Base-by-base conservation (phyloP, 2,329 filamentous ascomycete species). In the Aspergillus sp. region DNA sequence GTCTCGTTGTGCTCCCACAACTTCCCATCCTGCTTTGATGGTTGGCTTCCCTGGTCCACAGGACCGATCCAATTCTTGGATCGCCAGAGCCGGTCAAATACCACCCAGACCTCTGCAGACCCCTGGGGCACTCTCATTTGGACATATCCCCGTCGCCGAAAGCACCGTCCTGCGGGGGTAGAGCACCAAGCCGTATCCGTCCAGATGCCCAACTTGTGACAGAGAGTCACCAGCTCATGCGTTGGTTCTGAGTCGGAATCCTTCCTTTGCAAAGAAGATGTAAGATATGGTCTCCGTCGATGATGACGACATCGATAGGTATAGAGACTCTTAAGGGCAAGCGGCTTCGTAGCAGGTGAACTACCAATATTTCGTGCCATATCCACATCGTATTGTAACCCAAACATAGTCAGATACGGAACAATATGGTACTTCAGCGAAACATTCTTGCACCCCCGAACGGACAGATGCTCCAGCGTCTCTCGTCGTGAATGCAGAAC, bases 351-450 rank as follows among this genome's bases (percentile, higher is more conserved):
- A 17, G 58, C 51, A 5, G 60, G 55, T 7, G 60, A 61, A 43
- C 54, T 61, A 7, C 61, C 67, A 33, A 59, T 60, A 27, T 63
- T 70, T 43, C 65, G 68, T 48, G 63, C 64, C 66, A 74, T 72
- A 61, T 66, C 71, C 60, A 72, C 66, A 64, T 69, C 68, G 46
- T 61, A 67, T 51, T 68, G 68, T 27, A 73, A 56, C 4, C 69
- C 70, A 48, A 72, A 72, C 68, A 75, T 69, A 41, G 69, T 73
- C 43, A 77, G 70, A 54, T 80, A 82, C 2, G 80, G 80, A 46
- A 82, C 77, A 50, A 83, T 78, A 58, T 83, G 79, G 59, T 83
- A 82, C 59, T 83, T 83, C 54, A 83, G 74, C 10, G 79, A 82
- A 33, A 83, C 80, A 60, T 83, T 81, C 64, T 82, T 81, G 69